These are phyloP conservation scores for Naganishia onofrii DNA, from an alignment of 768 basidiomycete species.

Conservation along the genomic window DNA sequence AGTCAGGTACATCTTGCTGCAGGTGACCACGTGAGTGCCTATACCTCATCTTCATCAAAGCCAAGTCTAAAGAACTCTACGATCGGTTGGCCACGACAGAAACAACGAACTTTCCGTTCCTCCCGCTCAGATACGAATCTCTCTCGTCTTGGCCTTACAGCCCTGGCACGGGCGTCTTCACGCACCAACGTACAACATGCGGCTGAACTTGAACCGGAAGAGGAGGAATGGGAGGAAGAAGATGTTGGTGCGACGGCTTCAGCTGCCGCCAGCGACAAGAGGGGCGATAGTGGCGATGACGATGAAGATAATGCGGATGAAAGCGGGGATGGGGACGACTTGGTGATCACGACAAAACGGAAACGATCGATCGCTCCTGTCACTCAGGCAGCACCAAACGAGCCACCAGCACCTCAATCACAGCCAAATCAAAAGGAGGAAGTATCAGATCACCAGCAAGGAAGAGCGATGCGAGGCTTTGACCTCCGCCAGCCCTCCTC, in stretches of 20 bases:
- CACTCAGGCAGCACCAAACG: background rate
- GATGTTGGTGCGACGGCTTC: background rate
- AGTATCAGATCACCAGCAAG: background rate
- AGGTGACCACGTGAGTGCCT: background rate
- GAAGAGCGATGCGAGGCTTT: background rate
- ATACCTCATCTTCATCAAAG: background rate
- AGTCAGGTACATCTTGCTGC: slow-evolving; percentile 13
- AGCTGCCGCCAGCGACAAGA: background rate
- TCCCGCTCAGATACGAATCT: slow-evolving; percentile 15
- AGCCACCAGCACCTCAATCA: background rate
- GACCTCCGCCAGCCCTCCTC: too few species aligned
- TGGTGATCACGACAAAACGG: background rate
- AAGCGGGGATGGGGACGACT: background rate
- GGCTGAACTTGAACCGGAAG: background rate
- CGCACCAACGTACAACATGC: background rate
- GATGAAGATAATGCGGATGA: background rate
- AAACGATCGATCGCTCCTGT: background rate
- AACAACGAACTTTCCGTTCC: background rate
- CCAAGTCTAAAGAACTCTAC: too few species aligned
- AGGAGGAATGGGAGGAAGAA: slow-evolving; percentile 17
- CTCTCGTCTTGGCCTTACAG: slow-evolving; percentile 4
- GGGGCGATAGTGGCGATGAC: background rate
- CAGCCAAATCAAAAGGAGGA: background rate
- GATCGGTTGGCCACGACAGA: background rate
- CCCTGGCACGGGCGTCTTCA: background rate